These are phyloP conservation scores for Pichia inconspicua DNA, from an alignment of 1,139 yeast genomes.

Conservation along the genomic window DNA sequence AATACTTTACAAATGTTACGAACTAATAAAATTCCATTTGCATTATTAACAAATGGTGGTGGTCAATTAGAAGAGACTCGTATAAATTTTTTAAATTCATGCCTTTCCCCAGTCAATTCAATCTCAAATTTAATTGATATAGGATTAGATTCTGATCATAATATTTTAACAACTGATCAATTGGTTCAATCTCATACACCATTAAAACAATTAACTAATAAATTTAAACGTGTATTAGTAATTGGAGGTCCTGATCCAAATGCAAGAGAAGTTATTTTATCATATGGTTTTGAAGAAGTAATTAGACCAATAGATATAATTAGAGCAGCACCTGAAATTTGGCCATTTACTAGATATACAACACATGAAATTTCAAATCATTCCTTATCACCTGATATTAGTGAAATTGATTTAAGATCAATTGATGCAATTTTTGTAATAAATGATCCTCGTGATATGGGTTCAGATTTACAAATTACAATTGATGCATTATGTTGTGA, in stretches of 20 bases:
- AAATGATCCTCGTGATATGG: slow-evolving; percentile 89
- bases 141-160: slow-evolving; percentile 32
- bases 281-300: slow-evolving; percentile 77
- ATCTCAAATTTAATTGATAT: neutral
- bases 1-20: slow-evolving; percentile 55
- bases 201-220: slow-evolving; percentile 50
- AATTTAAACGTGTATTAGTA: slow-evolving; percentile 59
- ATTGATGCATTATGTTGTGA: slow-evolving; percentile 63
- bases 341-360: slow-evolving; percentile 64
- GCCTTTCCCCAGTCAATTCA: slow-evolving; percentile 13
- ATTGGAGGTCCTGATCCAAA: slow-evolving; percentile 79
- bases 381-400: slow-evolving; percentile 16
- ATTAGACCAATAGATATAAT: slow-evolving; percentile 72
- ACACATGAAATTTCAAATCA: slow-evolving; percentile 37
- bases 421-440: slow-evolving; percentile 80
- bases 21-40: slow-evolving; percentile 58
- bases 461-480: slow-evolving; percentile 74
- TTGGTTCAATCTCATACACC: slow-evolving; percentile 91
- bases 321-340: slow-evolving; percentile 45
- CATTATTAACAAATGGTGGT: slow-evolving; percentile 88
- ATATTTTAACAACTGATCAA: slow-evolving; percentile 47
- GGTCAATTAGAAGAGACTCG: slow-evolving; percentile 68
- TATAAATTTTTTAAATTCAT: slow-evolving; percentile 44
- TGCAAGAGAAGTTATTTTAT: slow-evolving; percentile 61
- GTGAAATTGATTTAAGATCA: slow-evolving; percentile 27